These are phyloP conservation scores for Crithidia expoeki DNA, from an alignment of 208 protist species.

Conservation along the genomic window DNA sequence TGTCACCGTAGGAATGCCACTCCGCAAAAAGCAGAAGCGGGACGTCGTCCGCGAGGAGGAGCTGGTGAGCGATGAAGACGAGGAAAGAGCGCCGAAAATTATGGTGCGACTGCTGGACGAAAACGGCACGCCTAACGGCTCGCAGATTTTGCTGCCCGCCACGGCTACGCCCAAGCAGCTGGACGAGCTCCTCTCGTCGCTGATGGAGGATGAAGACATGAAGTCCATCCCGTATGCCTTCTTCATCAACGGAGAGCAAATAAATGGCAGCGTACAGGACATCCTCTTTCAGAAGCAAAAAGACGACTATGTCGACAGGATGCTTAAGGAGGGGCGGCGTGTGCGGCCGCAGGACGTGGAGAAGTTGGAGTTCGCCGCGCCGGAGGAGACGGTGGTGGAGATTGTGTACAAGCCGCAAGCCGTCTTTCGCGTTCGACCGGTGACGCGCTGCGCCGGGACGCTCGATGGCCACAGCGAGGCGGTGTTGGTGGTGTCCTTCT, in stretches of 20 bases:
- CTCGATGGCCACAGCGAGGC: slow-evolving; percentile 96
- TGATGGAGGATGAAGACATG: slow-evolving; percentile 72
- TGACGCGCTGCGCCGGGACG: slow-evolving; percentile 94
- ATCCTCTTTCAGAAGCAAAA: slow-evolving; percentile 81
- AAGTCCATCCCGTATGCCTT: slow-evolving; percentile 95
- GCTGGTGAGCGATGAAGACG: slow-evolving; percentile 35
- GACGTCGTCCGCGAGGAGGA: slow-evolving; percentile 63
- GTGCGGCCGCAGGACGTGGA: slow-evolving; percentile 83
- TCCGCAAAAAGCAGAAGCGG: slow-evolving; percentile 85
- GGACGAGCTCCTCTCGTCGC: slow-evolving; percentile 81
- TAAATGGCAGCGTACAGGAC: slow-evolving; percentile 87
- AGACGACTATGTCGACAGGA: slow-evolving; percentile 72
- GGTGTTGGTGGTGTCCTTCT: slow-evolving; percentile 94
- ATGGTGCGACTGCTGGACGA: slow-evolving; percentile 91
- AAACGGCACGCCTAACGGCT: slow-evolving; percentile 81
- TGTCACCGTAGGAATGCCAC: slow-evolving; percentile 58
- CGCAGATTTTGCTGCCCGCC: slow-evolving; percentile 93
- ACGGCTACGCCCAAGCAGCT: slow-evolving; percentile 88
- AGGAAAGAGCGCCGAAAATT: slow-evolving; percentile 52
- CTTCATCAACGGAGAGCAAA: slow-evolving; percentile 94
- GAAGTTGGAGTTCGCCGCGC: slow-evolving; percentile 72
- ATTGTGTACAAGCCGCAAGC: slow-evolving; percentile 96
- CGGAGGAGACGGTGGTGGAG: slow-evolving; percentile 85
- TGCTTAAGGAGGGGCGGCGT: slow-evolving; percentile 84
- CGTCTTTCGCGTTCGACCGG: slow-evolving; percentile 95